phyloP scores from a whole-genome alignment of 805 yeast genomes.

The Candida krabiensis region DNA sequence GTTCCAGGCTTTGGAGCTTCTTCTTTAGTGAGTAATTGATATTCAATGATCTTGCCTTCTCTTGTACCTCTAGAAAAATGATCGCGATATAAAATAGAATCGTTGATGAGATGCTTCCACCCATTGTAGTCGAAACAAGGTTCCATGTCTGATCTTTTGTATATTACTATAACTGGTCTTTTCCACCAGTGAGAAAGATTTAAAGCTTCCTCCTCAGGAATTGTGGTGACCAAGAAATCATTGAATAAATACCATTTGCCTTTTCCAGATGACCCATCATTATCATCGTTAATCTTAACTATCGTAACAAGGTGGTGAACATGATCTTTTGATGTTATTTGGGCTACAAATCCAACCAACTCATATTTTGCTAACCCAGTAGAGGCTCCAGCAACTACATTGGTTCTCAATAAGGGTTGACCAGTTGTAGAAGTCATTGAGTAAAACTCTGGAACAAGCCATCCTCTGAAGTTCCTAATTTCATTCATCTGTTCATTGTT shows the following conservation, averaged over 20 bases:
- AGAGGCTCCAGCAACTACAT: slow-evolving; percentile 24
- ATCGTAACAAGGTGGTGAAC: slow-evolving; percentile 62
- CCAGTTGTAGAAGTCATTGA: slow-evolving; percentile 28
- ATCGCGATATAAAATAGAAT: slow-evolving; percentile 68
- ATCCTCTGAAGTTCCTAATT: slow-evolving; percentile 48
- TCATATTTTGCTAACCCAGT: slow-evolving; percentile 46
- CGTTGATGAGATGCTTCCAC: slow-evolving; percentile 56
- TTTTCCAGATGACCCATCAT: slow-evolving; percentile 14
- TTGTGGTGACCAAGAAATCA: slow-evolving; percentile 81
- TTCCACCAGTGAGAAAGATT: slow-evolving; percentile 79
- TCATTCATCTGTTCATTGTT: slow-evolving; percentile 53
- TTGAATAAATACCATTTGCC: slow-evolving; percentile 80
- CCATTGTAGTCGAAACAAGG: slow-evolving; percentile 47
- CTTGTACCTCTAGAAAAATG: slow-evolving; percentile 69
- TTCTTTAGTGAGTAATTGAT: slow-evolving; percentile 59
- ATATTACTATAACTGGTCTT: slow-evolving; percentile 69
- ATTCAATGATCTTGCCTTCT: slow-evolving; percentile 58
- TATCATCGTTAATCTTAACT: slow-evolving; percentile 39
- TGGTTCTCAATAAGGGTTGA: slow-evolving; percentile 26
- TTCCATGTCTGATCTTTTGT: slow-evolving; percentile 49
- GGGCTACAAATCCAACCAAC: slow-evolving; percentile 68
- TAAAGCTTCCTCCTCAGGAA: slow-evolving; percentile 76
- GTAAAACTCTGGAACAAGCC: slow-evolving; percentile 66
- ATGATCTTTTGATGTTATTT: slow-evolving; percentile 55
- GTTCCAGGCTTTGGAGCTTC: slow-evolving; percentile 78